A percentile compares a stretch with the other conserved stretches of the same genome.
Evolutionary conservation across 2,329 filamentous ascomycete species (phyloP).

Genomic region (Balansia obtecta): DNA sequence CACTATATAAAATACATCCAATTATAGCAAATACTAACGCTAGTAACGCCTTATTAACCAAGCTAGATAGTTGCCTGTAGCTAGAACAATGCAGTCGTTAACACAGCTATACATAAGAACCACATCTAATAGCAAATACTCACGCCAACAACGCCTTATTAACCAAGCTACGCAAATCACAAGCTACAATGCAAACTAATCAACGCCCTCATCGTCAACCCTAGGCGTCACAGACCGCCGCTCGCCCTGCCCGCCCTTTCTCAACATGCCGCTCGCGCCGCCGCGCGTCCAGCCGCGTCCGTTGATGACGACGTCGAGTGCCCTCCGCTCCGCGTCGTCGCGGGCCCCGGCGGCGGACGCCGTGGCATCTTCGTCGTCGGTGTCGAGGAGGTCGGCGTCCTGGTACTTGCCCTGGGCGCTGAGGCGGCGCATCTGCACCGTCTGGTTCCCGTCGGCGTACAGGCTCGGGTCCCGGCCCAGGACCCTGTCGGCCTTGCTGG

Average conservation of each 20-base stretch:
- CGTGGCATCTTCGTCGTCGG: slow-evolving; percentile 23
- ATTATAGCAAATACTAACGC: too few relatives aligned
- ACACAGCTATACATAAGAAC: too few relatives aligned
- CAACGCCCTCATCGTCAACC: slow-evolving; percentile 21
- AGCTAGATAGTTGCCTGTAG: too few relatives aligned
- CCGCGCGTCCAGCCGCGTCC: slow-evolving; percentile 25
- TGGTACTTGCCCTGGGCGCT: slow-evolving; percentile 32
- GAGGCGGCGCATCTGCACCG: slow-evolving; percentile 34
- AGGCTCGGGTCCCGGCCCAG: slow-evolving; percentile 44
- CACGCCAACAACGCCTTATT: too few relatives aligned
- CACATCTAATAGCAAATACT: too few relatives aligned
- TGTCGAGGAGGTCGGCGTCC: slow-evolving; percentile 29
- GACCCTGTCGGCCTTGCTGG: slow-evolving; percentile 46
- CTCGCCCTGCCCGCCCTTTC: slow-evolving; percentile 18
- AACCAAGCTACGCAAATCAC: too few relatives aligned
- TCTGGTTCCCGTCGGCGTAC: slow-evolving; percentile 36
- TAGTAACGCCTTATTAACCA: too few relatives aligned
- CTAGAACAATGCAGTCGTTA: too few relatives aligned
- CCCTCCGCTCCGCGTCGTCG: slow-evolving; percentile 28
- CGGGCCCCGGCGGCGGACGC: background rate
- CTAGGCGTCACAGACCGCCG: background rate
- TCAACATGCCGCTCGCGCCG: slow-evolving; percentile 30
- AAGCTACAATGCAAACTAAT: too few relatives aligned
- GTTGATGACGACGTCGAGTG: slow-evolving; percentile 31
- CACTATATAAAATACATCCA: too few relatives aligned